These are phyloP conservation scores for Fusarium floridanum DNA, from an alignment of 2,329 filamentous ascomycete species.

Conservation along the genomic window DNA sequence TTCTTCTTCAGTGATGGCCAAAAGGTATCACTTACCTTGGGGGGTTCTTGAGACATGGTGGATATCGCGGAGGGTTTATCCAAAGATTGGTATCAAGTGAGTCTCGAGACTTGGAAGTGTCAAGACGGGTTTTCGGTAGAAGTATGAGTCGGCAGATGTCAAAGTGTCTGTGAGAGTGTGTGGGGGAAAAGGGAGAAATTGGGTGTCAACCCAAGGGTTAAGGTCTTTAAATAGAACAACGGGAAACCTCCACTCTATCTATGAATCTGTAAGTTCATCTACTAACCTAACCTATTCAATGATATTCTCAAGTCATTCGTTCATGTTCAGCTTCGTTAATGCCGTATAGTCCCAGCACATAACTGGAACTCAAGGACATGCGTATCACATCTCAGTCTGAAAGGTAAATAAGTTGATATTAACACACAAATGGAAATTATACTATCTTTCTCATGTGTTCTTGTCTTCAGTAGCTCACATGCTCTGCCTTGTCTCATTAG, in stretches of 20 bases:
- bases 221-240: not conserved
- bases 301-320: not conserved
- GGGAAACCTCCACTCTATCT: not conserved
- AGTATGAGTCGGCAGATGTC: not conserved
- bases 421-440: not conserved
- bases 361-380: not conserved
- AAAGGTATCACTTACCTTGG: not conserved
- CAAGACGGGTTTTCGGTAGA: not conserved
- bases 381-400: not conserved
- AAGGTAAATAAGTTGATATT: not conserved
- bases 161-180: not conserved
- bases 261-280: not conserved
- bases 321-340: not conserved
- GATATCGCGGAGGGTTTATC: not conserved
- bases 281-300: not conserved
- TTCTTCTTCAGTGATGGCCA: not conserved
- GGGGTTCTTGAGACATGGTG: not conserved
- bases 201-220: not conserved
- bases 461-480: not conserved
- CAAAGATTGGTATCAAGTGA: not conserved
- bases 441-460: not conserved
- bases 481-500: not conserved
- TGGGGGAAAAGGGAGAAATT: not conserved
- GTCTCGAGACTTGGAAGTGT: not conserved
- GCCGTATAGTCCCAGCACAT: not conserved